A percentile compares a stretch with the other conserved stretches of the same genome.
Evolutionary conservation across 2,329 filamentous ascomycete species (phyloP).

Genomic region (Fonsecaea monophora): DNA sequence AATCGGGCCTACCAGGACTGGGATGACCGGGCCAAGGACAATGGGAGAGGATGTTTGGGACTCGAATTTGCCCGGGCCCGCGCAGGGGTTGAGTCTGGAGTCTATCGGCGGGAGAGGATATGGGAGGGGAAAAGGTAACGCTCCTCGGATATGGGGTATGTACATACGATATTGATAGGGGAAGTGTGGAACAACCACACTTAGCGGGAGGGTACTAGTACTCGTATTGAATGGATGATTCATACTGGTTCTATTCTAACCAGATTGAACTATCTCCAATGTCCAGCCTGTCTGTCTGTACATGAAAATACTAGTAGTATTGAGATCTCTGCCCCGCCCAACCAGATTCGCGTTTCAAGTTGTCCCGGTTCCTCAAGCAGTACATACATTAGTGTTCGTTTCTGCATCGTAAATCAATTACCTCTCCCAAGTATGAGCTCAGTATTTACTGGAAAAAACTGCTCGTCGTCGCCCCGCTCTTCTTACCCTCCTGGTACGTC

Average conservation of each 20-base stretch:
- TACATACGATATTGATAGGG: conserved; percentile 14
- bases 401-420: background rate
- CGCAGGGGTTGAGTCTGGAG: conserved; percentile 10
- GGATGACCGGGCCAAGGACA: background rate
- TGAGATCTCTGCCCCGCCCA: background rate
- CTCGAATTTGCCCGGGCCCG: background rate
- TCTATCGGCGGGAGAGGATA: background rate
- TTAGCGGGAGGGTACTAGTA: no score
- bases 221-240: background rate
- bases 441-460: conserved; percentile 31
- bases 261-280: no score
- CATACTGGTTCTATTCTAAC: no score
- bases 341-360: background rate
- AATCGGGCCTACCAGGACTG: background rate
- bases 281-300: no score
- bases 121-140: background rate
- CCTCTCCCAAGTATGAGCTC: no score
- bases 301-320: no score
- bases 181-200: no score
- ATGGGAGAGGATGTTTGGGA: background rate
- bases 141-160: conserved; percentile 18
- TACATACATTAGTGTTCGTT: no score
- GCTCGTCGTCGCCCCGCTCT: conserved; percentile 31
- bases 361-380: no score
- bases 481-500: conserved; percentile 59